Percentiles rank a stretch among this genome's conserved stretches.
Conservation (phyloP, 2,329 filamentous ascomycete genomes). For the Tolypocladium nubicola region DNA sequence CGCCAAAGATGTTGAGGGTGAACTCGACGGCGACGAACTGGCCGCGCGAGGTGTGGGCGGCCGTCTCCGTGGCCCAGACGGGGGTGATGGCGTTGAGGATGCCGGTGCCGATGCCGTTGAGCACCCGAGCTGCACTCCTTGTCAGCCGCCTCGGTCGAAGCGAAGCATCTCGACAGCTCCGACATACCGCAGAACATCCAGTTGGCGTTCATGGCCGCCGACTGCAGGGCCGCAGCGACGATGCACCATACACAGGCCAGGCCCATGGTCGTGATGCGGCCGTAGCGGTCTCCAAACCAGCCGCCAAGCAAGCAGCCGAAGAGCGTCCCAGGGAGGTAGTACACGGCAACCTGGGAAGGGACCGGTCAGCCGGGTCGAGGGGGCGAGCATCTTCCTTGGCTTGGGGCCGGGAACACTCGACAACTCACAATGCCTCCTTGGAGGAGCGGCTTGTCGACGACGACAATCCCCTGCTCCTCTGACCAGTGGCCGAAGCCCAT, state of each 20-base stretch:
- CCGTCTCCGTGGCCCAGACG: constrained; percentile 61
- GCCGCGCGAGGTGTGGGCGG: constrained; percentile 56
- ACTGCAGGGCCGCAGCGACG: constrained; percentile 53
- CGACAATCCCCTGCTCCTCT: constrained; percentile 34
- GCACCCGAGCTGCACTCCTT: constrained; percentile 10
- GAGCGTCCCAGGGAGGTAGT: constrained; percentile 44
- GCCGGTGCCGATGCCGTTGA: constrained; percentile 57
- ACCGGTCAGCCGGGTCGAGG: neutral
- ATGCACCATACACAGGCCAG: constrained; percentile 46
- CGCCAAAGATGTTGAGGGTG: constrained; percentile 62
- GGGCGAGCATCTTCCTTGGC: too few relatives aligned
- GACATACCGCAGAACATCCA: constrained; percentile 59
- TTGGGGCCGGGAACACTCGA: constrained; percentile 6
- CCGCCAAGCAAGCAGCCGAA: constrained; percentile 54
- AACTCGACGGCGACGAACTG: constrained; percentile 64
- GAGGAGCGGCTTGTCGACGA: constrained; percentile 40
- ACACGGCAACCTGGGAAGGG: constrained; percentile 9
- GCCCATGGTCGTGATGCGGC: constrained; percentile 53
- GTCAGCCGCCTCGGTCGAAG: neutral
- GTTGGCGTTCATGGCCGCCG: constrained; percentile 50
- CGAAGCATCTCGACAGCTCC: neutral
- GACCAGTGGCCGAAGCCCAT: constrained; percentile 56
- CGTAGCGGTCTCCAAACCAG: constrained; percentile 51
- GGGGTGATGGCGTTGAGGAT: constrained; percentile 61
- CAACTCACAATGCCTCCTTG: constrained; percentile 17